Conservation (phyloP, 345 rosid species). For the Eucalyptus cladocalyx region DNA sequence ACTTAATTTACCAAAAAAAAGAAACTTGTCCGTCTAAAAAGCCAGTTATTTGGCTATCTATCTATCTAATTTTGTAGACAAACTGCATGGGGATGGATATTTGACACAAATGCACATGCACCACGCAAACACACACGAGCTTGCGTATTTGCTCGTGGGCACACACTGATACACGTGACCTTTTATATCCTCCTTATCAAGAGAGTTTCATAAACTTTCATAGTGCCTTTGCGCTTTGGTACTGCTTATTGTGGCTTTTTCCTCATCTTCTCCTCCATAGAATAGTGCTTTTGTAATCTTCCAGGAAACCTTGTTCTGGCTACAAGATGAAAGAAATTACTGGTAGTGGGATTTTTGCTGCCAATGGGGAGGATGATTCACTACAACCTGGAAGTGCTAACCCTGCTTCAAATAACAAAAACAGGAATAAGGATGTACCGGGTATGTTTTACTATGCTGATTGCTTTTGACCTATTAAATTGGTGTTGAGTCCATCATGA, state of each 20-base stretch:
- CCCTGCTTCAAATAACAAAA: slow-evolving; percentile 11
- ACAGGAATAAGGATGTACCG: slow-evolving; percentile 59
- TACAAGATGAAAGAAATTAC: slow-evolving; percentile 91
- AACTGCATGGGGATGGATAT: background rate
- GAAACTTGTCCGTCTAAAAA: background rate
- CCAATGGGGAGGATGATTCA: slow-evolving; percentile 35
- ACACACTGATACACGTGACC: background rate
- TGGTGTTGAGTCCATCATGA: background rate
- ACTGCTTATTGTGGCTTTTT: background rate
- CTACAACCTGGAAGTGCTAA: slow-evolving; percentile 38
- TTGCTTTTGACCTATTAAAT: background rate
- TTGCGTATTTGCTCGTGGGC: background rate
- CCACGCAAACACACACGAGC: background rate
- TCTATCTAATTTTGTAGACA: background rate
- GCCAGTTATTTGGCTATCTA: background rate
- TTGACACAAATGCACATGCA: background rate
- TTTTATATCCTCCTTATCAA: background rate
- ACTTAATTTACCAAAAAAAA: no score
- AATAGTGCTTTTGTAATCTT: background rate
- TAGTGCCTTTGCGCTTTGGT: background rate
- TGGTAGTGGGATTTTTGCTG: slow-evolving; percentile 87
- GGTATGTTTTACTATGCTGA: slow-evolving; percentile 8
- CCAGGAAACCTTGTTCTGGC: slow-evolving; percentile 92
- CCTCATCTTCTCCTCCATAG: background rate
- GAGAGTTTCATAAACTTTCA: background rate